Base-by-base conservation (phyloP, 306 rosid species). In the Quercus gilva region DNA sequence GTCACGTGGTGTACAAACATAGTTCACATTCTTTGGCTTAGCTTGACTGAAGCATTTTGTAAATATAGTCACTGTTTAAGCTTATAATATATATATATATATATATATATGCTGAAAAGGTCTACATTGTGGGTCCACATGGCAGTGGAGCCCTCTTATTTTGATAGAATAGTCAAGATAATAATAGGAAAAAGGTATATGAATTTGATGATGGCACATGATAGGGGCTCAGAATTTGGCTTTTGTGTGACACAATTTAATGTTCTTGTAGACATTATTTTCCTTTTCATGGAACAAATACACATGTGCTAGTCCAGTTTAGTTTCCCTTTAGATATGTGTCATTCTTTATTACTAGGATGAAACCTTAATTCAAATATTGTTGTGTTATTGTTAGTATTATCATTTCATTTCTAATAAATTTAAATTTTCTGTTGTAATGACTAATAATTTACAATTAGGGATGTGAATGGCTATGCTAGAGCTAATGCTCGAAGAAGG, bases 401-500 rank as follows among this genome's bases (percentile, higher is more conserved):
- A 29, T 29, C 70, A 14, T 64, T 15, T 71, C 20, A 29, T 67
- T 52, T 55, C 17, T 67, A 28, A 60, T 63, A 6, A 6, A 15
- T 51, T 21, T 56, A 53, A 19, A 41, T 80, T 58, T 21, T 58
- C 74, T 79, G 11, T 75, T 15, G 4, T 58, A 28, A 59, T 82
- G 68, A 77, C 75, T 55, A 45, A 82, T 58, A 75, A 74, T 53
- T 31, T 51, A 61, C 64, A 77, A 63, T 71, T 77, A 94, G 97
- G 85, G 74, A 26, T 57, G 74, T 71, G 80, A 92, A 90, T 88
- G 97, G 94, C 77, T 92, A 83, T 85, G 83, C 86, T 6, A 97
- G 95, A 87, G 84, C 86, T 51, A 92, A 85, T 84, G 49, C 86
- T 76, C 89, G 97, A 77, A 91, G 91, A 88, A 85, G 94, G 84